phyloP scores from a whole-genome alignment of 2,329 filamentous ascomycete genomes.

The Alternaria triticimaculans region DNA sequence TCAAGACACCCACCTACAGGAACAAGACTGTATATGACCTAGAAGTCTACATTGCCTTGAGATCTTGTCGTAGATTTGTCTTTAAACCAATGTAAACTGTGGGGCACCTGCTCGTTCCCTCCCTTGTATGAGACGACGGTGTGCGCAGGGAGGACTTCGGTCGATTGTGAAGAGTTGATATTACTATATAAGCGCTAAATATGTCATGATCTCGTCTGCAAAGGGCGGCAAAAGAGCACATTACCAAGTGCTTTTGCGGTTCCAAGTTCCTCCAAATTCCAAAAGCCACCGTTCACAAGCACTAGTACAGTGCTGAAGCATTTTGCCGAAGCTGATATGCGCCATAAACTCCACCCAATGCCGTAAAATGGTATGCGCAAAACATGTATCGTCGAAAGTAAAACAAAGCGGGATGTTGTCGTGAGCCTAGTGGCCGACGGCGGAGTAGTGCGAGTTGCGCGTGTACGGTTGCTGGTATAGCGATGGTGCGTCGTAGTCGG shows the following conservation, averaged over 20 bases:
- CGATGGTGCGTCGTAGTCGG: constrained; percentile 63
- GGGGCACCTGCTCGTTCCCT: neutral
- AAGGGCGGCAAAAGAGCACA: neutral
- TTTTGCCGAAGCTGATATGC: constrained; percentile 4
- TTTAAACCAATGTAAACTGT: neutral
- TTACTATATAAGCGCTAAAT: constrained; percentile 22
- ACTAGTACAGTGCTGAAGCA: neutral
- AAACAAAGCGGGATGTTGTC: neutral
- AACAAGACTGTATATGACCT: neutral
- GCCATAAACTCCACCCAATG: constrained; percentile 21
- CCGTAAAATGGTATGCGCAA: constrained; percentile 9
- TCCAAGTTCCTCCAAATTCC: neutral
- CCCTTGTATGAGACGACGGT: neutral
- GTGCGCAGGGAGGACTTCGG: neutral
- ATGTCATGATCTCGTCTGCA: constrained; percentile 6
- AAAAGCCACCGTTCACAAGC: neutral
- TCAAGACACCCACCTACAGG: neutral
- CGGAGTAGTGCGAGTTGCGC: constrained; percentile 46
- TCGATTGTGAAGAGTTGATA: constrained; percentile 4
- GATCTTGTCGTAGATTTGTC: neutral
- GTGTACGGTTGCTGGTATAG: constrained; percentile 48
- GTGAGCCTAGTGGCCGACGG: constrained; percentile 35
- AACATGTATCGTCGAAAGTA: constrained; percentile 3
- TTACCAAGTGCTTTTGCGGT: neutral
- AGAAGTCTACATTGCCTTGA: neutral